Base-by-base conservation (phyloP, 1,284 basidiomycete genomes). In the Rhodotorula sp. region DNA sequence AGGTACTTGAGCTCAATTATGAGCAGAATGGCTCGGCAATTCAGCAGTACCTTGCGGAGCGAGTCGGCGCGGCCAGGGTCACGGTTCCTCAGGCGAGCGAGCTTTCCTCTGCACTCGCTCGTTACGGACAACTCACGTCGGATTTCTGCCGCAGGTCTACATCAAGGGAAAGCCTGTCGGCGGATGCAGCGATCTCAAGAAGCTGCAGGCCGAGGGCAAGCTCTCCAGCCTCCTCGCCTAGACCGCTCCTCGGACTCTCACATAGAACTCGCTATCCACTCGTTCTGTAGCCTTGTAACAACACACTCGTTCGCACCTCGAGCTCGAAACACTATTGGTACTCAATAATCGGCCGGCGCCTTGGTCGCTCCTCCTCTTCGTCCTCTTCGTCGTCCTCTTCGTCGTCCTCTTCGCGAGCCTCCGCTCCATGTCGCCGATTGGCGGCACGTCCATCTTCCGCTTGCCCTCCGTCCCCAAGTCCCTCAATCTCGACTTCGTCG, bases 401-500 rank as follows among this genome's bases (percentile, higher is more conserved):
- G 15, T 32, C 44, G 7, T 44, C 39, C 7, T 44, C 39, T 17
- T 44, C 39, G 39, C 11, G 11, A 17, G 39, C n/a, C 17, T 17
- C 3, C 22, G 49, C 22, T 32, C 39, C 58, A 22, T 34, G 53
- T 27, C 49, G 53, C 15, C 11, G 24, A 10, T 24, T 24, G 6
- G 7, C 29, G 5, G 27, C 39, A 6, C n/a, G 44, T 17, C 7
- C 48, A 15, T 60, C 62, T 1, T n/a, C 29, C 7, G 48, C 58
- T n/a, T 27, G 46, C 15, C 44, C 59, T 13, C n/a, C 67, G 11
- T 71, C 72, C 8, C 47, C 72, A 7, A 78, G 59, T 15, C 76
- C 77, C 64, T 78, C 76, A 24, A 78, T 76, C 66, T 77, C 77
- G 58, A 76, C 60, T 7, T 67, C 73, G 13, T 55, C 63, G 19